Evolutionary conservation across 176 grass and related monocot species (phyloP), one percentile per base, ranked within the genome.

Genomic region (Phragmites australis): DNA sequence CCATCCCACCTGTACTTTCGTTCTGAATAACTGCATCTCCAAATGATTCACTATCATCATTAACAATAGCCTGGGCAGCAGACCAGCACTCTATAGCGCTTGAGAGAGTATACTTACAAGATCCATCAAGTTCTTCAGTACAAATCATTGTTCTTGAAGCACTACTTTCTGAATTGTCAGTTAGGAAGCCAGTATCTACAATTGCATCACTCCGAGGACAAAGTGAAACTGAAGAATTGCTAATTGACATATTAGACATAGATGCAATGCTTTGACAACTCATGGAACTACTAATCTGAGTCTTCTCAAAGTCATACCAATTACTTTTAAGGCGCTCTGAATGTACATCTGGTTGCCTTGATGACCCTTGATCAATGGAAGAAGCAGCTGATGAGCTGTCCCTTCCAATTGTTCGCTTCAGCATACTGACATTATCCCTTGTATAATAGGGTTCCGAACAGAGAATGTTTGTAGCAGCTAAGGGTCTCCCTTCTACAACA

Each of bases 301-400:
- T 48, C 51, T 87, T 88, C 80, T 87, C 84, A 4, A 73, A 82
- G 59, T 87, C 87, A 81, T 55, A 49, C 75, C 60, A 85, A 78
- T 81, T 91, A 40, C 78, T 89, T 54, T 82, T 82, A 74, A 78
- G 86, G 8, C 51, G 75, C 41, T 92, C 84, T 69, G 83, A 65
- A 51, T 62, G 64, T 57, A 25, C 83, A 53, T 97, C 92, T 23
- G 83, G 82, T 77, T 87, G 90, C 74, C 81, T 90, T 81, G 82
- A 89, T 75, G 92, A 90, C 14, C 90, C 92, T 63, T 94, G 84
- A 91, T 98, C 96, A 49, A 89, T 67, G 80, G 92, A 94, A 65
- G 91, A 90, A 75, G 85, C 58, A 74, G 90, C 78, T 71, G 92
- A 90, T 80, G 92, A 94, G 58, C 91, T 90, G 50, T 88, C 82